Base-by-base conservation (phyloP, 106 monocot species). In the Hemerocallis citrina region DNA sequence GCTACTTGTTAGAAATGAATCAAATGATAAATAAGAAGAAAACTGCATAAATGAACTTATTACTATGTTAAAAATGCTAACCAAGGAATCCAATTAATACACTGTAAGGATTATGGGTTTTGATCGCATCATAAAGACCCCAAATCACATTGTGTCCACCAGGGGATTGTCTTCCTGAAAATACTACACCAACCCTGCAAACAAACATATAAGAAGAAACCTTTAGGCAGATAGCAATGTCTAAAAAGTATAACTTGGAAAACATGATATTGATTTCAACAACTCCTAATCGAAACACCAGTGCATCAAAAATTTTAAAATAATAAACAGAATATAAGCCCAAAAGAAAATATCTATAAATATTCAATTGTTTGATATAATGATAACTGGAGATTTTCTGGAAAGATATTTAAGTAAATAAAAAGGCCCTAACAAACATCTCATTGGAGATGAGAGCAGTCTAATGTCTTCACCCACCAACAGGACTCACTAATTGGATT, bases 141-240 rank as follows among this genome's bases (percentile, higher is more conserved):
- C 84, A 84, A 38, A 84, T 62, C 7, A 84, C 84, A 72, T 84
- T 84, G 58, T 84, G 79, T 42, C 84, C 84, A 46, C 84, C 84
- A 47, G 84, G 84, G 21, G 84, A 79, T 68, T 84, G 84, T 48
- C 84, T 72, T 27, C 84, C 84, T 61, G 64, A 79, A 45, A 84
- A 84, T 0, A 84, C 75, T 0, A 79, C 64, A 22, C 84, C 84
- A 20, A 84, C 72, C 72, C 84, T 84, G 67, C 37, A 72, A 42
- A 28, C 21, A 29, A 9, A 12, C 34, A 61, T 62, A 31, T 60
- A 37, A 59, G 39, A 40, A 24, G 37, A 40, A 13, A 40, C 9
- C 34, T 59, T 59, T 40, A 8, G 25, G 12, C 16, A 50, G 10
- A 25, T 50, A 10, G 14, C 21, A 31, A 24, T 59, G 38, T 24